Conservation (phyloP, 2,329 filamentous ascomycete genomes). For the Fusarium sp. region DNA sequence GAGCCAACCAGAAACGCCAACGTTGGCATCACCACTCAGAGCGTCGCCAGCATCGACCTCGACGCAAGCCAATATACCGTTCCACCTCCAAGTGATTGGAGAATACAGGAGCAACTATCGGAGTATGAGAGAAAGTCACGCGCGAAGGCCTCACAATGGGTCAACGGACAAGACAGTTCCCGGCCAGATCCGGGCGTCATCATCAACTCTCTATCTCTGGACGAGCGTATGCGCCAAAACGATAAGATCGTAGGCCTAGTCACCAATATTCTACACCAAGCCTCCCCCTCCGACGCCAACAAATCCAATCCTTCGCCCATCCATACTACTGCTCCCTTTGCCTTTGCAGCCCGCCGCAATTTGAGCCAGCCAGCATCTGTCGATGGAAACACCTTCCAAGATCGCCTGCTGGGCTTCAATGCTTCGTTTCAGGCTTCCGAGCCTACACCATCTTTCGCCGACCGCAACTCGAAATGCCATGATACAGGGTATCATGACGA, state of each 20-base stretch:
- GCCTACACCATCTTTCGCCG: background rate
- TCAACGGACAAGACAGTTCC: constrained; percentile 26
- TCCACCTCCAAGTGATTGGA: constrained; percentile 10
- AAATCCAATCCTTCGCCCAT: constrained; percentile 13
- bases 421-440: background rate
- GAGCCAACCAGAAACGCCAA: background rate
- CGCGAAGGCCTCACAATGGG: constrained; percentile 22
- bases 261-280: constrained; percentile 19
- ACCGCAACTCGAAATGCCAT: constrained; percentile 14
- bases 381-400: constrained; percentile 5
- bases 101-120: constrained; percentile 5
- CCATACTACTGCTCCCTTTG: background rate
- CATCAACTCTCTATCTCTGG: constrained; percentile 26
- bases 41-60: constrained; percentile 24
- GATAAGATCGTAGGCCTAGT: constrained; percentile 21
- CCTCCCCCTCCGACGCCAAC: background rate
- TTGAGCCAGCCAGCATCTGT: constrained; percentile 1
- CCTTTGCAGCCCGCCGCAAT: background rate
- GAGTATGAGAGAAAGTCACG: constrained; percentile 8
- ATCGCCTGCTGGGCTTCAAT: background rate
- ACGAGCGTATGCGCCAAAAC: constrained; percentile 15
- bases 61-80: constrained; percentile 12
- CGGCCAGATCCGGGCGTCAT: constrained; percentile 22
- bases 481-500: constrained; percentile 16
- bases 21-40: constrained; percentile 11